phyloP scores from a whole-genome alignment of 1,284 basidiomycete genomes.

The Cutaneotrichosporon sp. region DNA sequence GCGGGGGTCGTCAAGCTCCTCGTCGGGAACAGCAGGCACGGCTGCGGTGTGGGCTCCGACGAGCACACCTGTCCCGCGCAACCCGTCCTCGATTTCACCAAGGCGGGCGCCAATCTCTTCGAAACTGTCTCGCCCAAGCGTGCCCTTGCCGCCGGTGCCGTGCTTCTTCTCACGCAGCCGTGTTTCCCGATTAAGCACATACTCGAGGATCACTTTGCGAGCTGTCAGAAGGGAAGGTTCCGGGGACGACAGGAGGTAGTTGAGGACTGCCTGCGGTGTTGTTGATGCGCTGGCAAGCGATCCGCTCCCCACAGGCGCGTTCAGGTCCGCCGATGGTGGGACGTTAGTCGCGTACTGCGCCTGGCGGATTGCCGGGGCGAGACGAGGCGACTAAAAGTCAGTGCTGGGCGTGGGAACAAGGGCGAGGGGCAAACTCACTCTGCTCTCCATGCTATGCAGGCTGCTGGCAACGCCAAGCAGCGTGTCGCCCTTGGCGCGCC shows the following conservation, averaged over 20 bases:
- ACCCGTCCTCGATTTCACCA: conserved; percentile 44
- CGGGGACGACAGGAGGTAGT: conserved; percentile 41
- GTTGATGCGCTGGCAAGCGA: conserved; percentile 27
- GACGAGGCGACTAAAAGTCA: conserved; percentile 30
- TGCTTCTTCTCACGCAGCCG: conserved; percentile 44
- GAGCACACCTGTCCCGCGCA: conserved; percentile 29
- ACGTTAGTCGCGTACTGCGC: conserved; percentile 49
- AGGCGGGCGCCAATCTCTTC: conserved; percentile 46
- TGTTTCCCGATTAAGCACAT: conserved; percentile 41
- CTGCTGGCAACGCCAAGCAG: conserved; percentile 44
- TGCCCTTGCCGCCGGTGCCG: conserved; percentile 49
- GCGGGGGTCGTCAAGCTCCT: conserved; percentile 35
- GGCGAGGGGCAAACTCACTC: conserved; percentile 28
- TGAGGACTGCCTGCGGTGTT: conserved; percentile 38
- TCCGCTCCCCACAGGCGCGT: conserved; percentile 37
- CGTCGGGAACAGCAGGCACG: conserved; percentile 25
- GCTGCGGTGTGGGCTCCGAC: conserved; percentile 2
- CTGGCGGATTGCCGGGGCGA: conserved; percentile 40
- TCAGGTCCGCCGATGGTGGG: conserved; percentile 47
- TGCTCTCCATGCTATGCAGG: conserved; percentile 41
- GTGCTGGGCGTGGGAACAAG: neutral
- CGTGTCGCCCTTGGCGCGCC: conserved; percentile 45
- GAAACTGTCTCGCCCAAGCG: conserved; percentile 43
- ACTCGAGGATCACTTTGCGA: conserved; percentile 51
- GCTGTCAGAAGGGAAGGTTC: conserved; percentile 44